Percentiles rank a stretch among this genome's conserved stretches.
Conservation (phyloP, 805 yeast species). For the Candida glaebosa region DNA sequence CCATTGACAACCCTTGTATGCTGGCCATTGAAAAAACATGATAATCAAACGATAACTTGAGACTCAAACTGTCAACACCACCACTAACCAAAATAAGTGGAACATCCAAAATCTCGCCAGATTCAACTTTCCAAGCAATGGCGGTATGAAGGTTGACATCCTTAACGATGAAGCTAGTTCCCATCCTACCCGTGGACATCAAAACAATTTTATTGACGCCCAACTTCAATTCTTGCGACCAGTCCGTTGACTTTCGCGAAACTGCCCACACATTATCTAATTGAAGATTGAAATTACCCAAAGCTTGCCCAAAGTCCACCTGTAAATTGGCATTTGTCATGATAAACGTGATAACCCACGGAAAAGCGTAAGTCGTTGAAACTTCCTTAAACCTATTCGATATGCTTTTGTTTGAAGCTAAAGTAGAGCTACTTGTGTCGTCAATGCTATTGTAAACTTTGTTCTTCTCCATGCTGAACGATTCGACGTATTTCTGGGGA, state of each 20-base stretch:
- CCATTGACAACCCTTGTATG: slow-evolving; percentile 45
- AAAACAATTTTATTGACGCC: slow-evolving; percentile 54
- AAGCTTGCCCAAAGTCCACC: slow-evolving; percentile 79
- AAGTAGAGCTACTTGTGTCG: slow-evolving; percentile 7
- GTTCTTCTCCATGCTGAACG: not conserved
- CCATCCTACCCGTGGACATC: slow-evolving; percentile 71
- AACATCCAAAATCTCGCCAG: slow-evolving; percentile 41
- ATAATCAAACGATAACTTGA: slow-evolving; percentile 74
- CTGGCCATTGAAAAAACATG: slow-evolving; percentile 74
- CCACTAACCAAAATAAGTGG: slow-evolving; percentile 68
- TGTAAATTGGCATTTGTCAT: slow-evolving; percentile 50
- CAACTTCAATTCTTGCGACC: slow-evolving; percentile 67
- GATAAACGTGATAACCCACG: slow-evolving; percentile 66
- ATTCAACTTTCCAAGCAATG: slow-evolving; percentile 61
- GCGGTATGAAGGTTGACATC: slow-evolving; percentile 58
- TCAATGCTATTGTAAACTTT: not conserved
- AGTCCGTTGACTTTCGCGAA: slow-evolving; percentile 59
- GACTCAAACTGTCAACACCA: slow-evolving; percentile 52
- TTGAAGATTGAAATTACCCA: slow-evolving; percentile 60
- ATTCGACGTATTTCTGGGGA: slow-evolving; percentile 30
- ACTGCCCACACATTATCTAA: slow-evolving; percentile 66
- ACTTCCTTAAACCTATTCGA: slow-evolving; percentile 53
- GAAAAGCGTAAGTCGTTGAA: slow-evolving; percentile 60
- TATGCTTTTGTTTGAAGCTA: slow-evolving; percentile 33
- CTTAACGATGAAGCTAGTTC: slow-evolving; percentile 57